phyloP scores from a whole-genome alignment of 2,329 filamentous ascomycete species.

The Exophiala dermatitidis region DNA sequence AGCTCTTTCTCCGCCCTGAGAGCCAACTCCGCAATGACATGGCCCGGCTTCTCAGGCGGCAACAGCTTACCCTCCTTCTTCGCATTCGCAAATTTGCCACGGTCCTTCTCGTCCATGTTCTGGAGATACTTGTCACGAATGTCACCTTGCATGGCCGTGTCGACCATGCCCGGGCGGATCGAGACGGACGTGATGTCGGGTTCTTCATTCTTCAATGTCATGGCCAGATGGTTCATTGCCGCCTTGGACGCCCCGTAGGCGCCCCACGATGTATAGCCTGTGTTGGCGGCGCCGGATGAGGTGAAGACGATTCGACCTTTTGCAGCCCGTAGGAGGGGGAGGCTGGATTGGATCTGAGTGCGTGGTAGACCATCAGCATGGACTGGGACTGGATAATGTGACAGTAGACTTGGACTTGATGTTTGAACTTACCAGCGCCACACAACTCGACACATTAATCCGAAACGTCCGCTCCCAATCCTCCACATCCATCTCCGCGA shows the following conservation, averaged over 20 bases:
- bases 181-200: conserved; percentile 65
- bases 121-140: conserved; percentile 65
- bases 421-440: conserved; percentile 59
- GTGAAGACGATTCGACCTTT: conserved; percentile 69
- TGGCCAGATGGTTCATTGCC: conserved; percentile 69
- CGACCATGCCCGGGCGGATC: conserved; percentile 70
- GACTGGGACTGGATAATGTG: background rate
- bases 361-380: background rate
- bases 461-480: conserved; percentile 73
- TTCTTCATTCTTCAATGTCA: conserved; percentile 69
- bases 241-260: conserved; percentile 79
- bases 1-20: conserved; percentile 58
- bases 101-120: conserved; percentile 52
- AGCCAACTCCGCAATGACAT: conserved; percentile 75
- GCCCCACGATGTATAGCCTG: conserved; percentile 65
- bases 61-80: conserved; percentile 66
- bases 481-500: conserved; percentile 60
- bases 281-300: conserved; percentile 67
- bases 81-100: conserved; percentile 59
- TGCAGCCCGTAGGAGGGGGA: conserved; percentile 60
- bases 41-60: conserved; percentile 73
- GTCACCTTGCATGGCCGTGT: conserved; percentile 84
- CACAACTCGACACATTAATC: conserved; percentile 76
- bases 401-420: background rate
- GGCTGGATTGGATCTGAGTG: conserved; percentile 58